A percentile compares a stretch with the other conserved stretches of the same genome.
These are phyloP conservation scores for Schizopora paradoxa DNA, from an alignment of 1,284 basidiomycete genomes.

Conservation along the genomic window DNA sequence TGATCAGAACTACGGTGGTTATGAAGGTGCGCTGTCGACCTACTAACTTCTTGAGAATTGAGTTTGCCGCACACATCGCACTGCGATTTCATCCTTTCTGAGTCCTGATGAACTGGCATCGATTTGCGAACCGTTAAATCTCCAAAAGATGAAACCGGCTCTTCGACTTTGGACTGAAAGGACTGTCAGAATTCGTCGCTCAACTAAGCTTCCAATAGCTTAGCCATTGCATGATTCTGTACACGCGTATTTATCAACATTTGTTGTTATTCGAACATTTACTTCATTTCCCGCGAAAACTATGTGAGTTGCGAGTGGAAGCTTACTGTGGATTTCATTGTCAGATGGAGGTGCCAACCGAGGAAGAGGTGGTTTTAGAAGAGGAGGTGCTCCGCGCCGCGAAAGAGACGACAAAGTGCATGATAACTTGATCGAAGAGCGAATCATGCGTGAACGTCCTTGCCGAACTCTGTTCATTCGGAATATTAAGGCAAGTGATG, in stretches of 20 bases:
- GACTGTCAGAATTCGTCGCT: background rate
- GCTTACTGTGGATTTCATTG: no score
- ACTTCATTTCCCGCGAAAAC: no score
- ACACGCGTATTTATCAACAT: constrained; percentile 8
- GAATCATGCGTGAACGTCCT: constrained; percentile 86
- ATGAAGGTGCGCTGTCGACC: constrained; percentile 78
- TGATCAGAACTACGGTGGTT: constrained; percentile 54
- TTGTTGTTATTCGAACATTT: constrained; percentile 14
- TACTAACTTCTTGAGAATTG: constrained; percentile 33
- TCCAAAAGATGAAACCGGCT: constrained; percentile 5
- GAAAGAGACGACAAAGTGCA: constrained; percentile 79
- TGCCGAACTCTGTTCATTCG: constrained; percentile 95
- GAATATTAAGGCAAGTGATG: constrained; percentile 85
- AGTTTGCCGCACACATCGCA: background rate
- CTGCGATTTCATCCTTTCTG: background rate
- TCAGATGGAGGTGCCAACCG: constrained; percentile 48
- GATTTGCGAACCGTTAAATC: constrained; percentile 6
- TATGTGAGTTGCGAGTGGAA: no score
- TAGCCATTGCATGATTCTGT: background rate
- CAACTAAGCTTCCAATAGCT: background rate
- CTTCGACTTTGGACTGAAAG: background rate
- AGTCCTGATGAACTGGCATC: constrained; percentile 7
- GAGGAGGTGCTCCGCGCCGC: constrained; percentile 42
- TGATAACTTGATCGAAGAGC: constrained; percentile 83
- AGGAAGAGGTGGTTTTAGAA: constrained; percentile 43